phyloP scores from a whole-genome alignment of 2,329 filamentous ascomycete genomes.

The Coniochaeta ligniaria region DNA sequence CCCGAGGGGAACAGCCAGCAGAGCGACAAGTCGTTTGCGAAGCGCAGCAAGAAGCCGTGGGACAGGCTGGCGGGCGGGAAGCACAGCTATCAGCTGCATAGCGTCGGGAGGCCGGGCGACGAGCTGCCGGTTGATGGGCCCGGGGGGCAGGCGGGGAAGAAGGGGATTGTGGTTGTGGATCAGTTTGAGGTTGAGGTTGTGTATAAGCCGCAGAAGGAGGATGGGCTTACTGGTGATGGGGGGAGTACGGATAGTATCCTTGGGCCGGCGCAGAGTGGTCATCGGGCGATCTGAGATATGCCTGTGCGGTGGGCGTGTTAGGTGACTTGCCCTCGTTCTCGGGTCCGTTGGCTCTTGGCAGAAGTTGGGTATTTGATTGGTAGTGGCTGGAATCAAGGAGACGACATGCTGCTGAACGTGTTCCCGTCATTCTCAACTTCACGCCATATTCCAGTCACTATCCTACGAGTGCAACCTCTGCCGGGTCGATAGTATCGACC shows the following conservation, averaged over 20 bases:
- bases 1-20: not conserved
- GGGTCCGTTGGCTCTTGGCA: too few species aligned
- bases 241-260: not conserved
- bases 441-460: too few species aligned
- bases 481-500: too few species aligned
- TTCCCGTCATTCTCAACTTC: too few species aligned
- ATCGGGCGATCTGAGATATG: not conserved
- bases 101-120: conserved; percentile 5
- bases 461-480: too few species aligned
- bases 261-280: not conserved
- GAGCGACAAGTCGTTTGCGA: not conserved
- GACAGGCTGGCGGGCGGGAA: not conserved
- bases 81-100: conserved; percentile 12
- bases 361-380: too few species aligned
- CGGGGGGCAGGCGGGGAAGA: not conserved
- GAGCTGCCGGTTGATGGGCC: not conserved
- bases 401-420: too few species aligned
- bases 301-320: too few species aligned
- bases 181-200: not conserved
- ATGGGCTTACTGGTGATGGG: not conserved
- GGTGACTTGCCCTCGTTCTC: too few species aligned
- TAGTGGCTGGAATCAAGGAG: too few species aligned
- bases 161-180: not conserved
- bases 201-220: not conserved
- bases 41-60: conserved; percentile 2